Evolutionary conservation across 768 basidiomycete species (phyloP), one percentile per base, ranked within the genome.

Genomic region (Tricholoma matsutake): DNA sequence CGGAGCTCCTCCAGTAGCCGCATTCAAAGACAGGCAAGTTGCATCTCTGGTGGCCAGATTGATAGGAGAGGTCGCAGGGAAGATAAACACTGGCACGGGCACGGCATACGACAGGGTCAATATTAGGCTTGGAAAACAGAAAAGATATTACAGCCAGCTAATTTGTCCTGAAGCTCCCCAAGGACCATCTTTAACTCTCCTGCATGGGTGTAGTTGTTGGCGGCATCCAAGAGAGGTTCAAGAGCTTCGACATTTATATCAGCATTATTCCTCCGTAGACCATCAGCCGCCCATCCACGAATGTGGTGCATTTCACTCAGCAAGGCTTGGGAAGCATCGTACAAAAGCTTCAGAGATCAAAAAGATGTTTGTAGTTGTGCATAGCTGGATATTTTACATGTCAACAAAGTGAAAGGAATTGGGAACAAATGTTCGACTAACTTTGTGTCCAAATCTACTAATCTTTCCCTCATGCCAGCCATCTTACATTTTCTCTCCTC

Each of bases 81-180:
- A 31, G 20, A 32, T 18, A 20, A n/a, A 32, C 3, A 14, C 37
- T 14, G 34, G 52, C 18, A 49, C 61, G 20, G 65, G 63, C n/a
- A n/a, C n/a, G n/a, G n/a, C n/a, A n/a, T n/a, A n/a, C n/a, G n/a
- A n/a, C n/a, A n/a, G n/a, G n/a, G n/a, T n/a, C n/a, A n/a, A n/a
- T n/a, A n/a, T n/a, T n/a, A n/a, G n/a, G n/a, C n/a, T n/a, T n/a
- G n/a, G n/a, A n/a, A n/a, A n/a, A n/a, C n/a, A n/a, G n/a, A n/a
- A n/a, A n/a, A n/a, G n/a, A n/a, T n/a, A n/a, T n/a, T n/a, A 78
- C 76, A 73, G 10, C 69, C 65, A 4, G 67, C 59, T 7, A 76
- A 47, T 29, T 72, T 73, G 10, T 70, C 63, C 31, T 72, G 68
- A 18, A 76, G 59, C 8, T 70, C 71, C 10, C 54, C 53, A 3